A percentile compares a stretch with the other conserved stretches of the same genome.
These are phyloP conservation scores for Austroboletus rostrupii DNA, from an alignment of 1,284 basidiomycete species.

Conservation along the genomic window DNA sequence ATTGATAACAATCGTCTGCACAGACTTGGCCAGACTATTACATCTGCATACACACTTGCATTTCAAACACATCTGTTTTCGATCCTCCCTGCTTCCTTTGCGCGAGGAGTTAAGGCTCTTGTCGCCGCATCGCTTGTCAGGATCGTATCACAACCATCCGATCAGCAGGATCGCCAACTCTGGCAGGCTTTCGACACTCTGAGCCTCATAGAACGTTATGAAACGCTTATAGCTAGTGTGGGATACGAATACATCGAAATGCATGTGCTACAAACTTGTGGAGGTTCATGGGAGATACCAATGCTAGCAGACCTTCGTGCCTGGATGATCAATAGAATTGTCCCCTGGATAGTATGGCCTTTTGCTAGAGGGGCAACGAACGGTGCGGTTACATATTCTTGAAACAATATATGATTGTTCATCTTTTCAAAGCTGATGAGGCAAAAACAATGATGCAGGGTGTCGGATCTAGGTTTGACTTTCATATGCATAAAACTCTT, in stretches of 20 bases:
- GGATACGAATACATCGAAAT: slow-evolving; percentile 82
- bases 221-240: slow-evolving; percentile 77
- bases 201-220: slow-evolving; percentile 80
- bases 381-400: slow-evolving; percentile 38
- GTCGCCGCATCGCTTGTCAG: slow-evolving; percentile 53
- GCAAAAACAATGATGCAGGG: slow-evolving; percentile 71
- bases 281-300: slow-evolving; percentile 65
- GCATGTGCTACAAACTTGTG: slow-evolving; percentile 64
- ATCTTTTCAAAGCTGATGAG: slow-evolving; percentile 52
- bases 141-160: slow-evolving; percentile 27
- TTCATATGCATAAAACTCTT: slow-evolving; percentile 85
- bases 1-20: slow-evolving; percentile 11
- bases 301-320: slow-evolving; percentile 59
- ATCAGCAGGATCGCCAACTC: slow-evolving; percentile 34
- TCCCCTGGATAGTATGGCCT: slow-evolving; percentile 79
- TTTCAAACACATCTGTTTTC: slow-evolving; percentile 73
- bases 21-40: slow-evolving; percentile 60
- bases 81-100: slow-evolving; percentile 60
- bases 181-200: slow-evolving; percentile 72
- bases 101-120: slow-evolving; percentile 60
- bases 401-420: slow-evolving; percentile 20
- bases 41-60: slow-evolving; percentile 54
- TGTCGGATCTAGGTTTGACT: slow-evolving; percentile 85
- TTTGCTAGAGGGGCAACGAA: slow-evolving; percentile 65
- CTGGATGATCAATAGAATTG: slow-evolving; percentile 77